phyloP scores from a whole-genome alignment of 2,329 filamentous ascomycete species.

The Exophiala aquamarina region DNA sequence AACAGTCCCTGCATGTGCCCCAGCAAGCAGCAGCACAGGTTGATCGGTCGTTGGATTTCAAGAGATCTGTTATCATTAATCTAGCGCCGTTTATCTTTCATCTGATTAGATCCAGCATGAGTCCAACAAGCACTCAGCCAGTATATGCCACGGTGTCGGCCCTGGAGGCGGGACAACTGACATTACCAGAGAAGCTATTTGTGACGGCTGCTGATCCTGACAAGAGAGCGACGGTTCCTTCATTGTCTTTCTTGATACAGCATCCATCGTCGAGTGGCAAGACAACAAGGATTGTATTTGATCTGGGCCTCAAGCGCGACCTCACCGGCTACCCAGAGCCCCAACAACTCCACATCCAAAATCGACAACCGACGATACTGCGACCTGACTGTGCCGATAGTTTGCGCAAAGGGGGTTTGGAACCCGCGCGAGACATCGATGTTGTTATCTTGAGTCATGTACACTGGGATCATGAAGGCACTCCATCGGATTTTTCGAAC shows the following conservation, averaged over 20 bases:
- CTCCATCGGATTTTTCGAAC: slow-evolving; percentile 50
- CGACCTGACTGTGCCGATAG: slow-evolving; percentile 32
- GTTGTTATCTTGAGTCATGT: slow-evolving; percentile 43
- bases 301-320: slow-evolving; percentile 53
- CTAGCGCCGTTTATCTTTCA: not conserved
- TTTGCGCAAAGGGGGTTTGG: slow-evolving; percentile 37
- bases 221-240: slow-evolving; percentile 51
- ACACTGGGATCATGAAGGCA: slow-evolving; percentile 42
- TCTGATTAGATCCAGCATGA: slow-evolving; percentile 4
- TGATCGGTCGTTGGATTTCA: no score
- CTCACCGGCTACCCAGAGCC: slow-evolving; percentile 43
- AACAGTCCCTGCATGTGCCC: not conserved
- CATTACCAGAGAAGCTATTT: slow-evolving; percentile 49
- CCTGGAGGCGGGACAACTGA: slow-evolving; percentile 44
- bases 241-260: slow-evolving; percentile 53
- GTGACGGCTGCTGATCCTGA: slow-evolving; percentile 45
- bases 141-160: slow-evolving; percentile 37
- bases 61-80: not conserved
- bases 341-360: slow-evolving; percentile 38
- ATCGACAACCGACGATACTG: slow-evolving; percentile 29
- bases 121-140: slow-evolving; percentile 6
- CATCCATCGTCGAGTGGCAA: slow-evolving; percentile 38
- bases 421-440: slow-evolving; percentile 38
- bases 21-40: no score
- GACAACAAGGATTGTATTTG: slow-evolving; percentile 48